Conservation (phyloP, 352 stramenopile genomes). For the Phytophthora pini region DNA sequence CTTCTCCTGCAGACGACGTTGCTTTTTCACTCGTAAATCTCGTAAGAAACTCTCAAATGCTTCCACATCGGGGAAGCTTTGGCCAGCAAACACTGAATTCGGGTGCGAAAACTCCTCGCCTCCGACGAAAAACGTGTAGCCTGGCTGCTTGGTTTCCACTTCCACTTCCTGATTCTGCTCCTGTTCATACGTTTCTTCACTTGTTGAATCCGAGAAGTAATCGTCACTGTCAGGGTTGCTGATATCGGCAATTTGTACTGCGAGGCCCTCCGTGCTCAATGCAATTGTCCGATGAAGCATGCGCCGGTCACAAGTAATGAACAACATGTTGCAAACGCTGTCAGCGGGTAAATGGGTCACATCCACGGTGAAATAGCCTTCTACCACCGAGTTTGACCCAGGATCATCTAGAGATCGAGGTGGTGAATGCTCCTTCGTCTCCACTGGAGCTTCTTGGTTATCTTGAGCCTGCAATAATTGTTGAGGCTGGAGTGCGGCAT, state of each 20-base stretch:
- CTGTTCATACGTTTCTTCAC: slow-evolving; percentile 20
- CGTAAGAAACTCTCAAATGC: slow-evolving; percentile 65
- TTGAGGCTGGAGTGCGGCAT: slow-evolving; percentile 37
- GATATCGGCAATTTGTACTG: slow-evolving; percentile 37
- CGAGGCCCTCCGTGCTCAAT: slow-evolving; percentile 59
- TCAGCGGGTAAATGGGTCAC: slow-evolving; percentile 52
- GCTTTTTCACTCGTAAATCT: slow-evolving; percentile 38
- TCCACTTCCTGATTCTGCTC: slow-evolving; percentile 31
- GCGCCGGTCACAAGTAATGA: slow-evolving; percentile 63
- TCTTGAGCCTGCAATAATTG: slow-evolving; percentile 8
- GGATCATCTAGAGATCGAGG: slow-evolving; percentile 30
- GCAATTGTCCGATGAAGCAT: slow-evolving; percentile 67
- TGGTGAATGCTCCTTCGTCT: slow-evolving; percentile 1
- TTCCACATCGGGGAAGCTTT: slow-evolving; percentile 54
- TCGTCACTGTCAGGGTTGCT: slow-evolving; percentile 33
- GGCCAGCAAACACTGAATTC: slow-evolving; percentile 53
- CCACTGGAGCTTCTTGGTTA: background rate
- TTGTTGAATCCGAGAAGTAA: slow-evolving; percentile 34
- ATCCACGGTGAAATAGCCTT: slow-evolving; percentile 49
- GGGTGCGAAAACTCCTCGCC: slow-evolving; percentile 65
- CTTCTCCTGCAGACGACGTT: slow-evolving; percentile 15
- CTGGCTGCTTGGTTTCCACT: slow-evolving; percentile 29
- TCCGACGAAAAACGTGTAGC: slow-evolving; percentile 57
- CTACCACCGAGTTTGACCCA: slow-evolving; percentile 33
- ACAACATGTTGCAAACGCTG: slow-evolving; percentile 62